Evolutionary conservation across 306 rosid genomes (phyloP), one percentile per base, ranked within the genome.

Genomic region (Rosa persica): DNA sequence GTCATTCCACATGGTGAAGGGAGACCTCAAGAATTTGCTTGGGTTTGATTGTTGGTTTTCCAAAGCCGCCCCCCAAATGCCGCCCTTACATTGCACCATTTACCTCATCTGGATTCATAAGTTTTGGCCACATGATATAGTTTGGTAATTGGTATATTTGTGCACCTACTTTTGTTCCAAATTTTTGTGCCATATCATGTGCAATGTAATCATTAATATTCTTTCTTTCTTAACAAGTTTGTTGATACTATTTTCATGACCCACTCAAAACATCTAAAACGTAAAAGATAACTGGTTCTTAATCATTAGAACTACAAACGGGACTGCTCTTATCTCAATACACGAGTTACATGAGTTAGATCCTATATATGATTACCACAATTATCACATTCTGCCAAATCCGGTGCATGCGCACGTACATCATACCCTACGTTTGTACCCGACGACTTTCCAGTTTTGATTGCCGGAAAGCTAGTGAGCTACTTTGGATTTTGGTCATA

Each of bases 21-120:
- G 66, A 60, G 6, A 23, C 66, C 16, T 25, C 17, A 61, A 12
- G 67, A 64, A 16, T 34, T 34, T 39, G 47, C 71, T 67, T 67
- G 47, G 27, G 2, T 67, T 36, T 67, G 7, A 38, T 38, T 38
- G 71, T n/a, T 67, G 71, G 71, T 39, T 67, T 67, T 19, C 46
- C 48, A 67, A 67, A 67, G 71, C 25, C 47, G 71, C 71, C 47
- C 46, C 9, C 71, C 16, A 67, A 67, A 67, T 67, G 71, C 71
- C 8, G 27, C 47, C 70, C 42, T 65, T 65, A 39, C 44, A 4
- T 17, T 39, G 27, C 8, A 38, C 23, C 8, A 8, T 60, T 13
- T 25, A 36, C n/a, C 11, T 13, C 43, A 64, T 17, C 2, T 64
- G 70, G 17, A 6, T 30, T 27, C 6, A 12, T 23, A 3, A 10